phyloP scores from a whole-genome alignment of 202 grass and related monocot species.

The Carex sylvatica region DNA sequence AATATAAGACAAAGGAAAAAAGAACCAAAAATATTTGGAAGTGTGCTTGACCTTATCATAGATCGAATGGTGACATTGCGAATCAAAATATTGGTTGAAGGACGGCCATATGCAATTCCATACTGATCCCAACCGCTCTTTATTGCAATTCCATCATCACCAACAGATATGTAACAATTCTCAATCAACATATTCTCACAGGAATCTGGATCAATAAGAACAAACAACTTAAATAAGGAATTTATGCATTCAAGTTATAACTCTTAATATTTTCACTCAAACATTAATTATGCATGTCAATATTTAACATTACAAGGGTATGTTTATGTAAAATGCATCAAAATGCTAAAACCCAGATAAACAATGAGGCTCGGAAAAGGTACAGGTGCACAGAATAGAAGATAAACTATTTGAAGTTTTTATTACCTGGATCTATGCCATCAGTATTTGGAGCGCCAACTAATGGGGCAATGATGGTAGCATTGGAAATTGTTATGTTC shows the following conservation, averaged over 20 bases:
- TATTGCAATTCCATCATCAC: constrained; percentile 86
- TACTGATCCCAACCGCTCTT: constrained; percentile 98
- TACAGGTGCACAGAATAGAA: neutral
- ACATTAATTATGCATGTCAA: neutral
- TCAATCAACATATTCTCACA: constrained; percentile 91
- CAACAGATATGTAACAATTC: constrained; percentile 95
- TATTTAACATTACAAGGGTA: neutral
- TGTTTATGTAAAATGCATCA: neutral
- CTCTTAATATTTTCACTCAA: neutral
- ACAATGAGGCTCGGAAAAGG: neutral
- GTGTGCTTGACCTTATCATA: constrained; percentile 58
- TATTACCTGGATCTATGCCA: constrained; percentile 95
- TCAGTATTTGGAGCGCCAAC: constrained; percentile 91
- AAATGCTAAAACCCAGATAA: neutral
- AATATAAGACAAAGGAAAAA: constrained; percentile 8
- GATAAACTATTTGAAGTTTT: neutral
- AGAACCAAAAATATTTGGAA: neutral
- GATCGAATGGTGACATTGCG: constrained; percentile 69
- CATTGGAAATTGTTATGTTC: constrained; percentile 77
- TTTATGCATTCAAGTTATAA: neutral
- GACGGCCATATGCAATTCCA: constrained; percentile 74
- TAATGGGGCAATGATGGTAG: constrained; percentile 86
- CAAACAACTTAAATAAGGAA: neutral
- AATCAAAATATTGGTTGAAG: constrained; percentile 79
- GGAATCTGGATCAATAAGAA: constrained; percentile 56